Conservation (phyloP, 139 green algal species). For the Diplosphaera chodatii region DNA sequence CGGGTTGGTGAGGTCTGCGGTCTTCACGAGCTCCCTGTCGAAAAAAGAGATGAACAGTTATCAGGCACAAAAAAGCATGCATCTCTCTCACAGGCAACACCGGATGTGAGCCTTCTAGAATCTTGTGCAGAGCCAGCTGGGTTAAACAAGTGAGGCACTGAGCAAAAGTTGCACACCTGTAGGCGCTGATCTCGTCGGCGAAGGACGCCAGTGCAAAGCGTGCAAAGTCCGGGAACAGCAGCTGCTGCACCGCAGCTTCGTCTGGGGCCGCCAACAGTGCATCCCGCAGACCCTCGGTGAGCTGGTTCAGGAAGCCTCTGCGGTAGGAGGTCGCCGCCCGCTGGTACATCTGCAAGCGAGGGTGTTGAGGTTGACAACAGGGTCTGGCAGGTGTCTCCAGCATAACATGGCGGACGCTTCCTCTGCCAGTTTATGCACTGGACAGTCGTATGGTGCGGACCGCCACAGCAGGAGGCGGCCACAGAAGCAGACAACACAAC, state of each 20-base stretch:
- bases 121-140: neutral
- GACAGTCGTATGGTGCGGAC: neutral
- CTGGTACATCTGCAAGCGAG: constrained; percentile 23
- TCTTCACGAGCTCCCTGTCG: constrained; percentile 31
- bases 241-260: neutral
- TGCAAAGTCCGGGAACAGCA: constrained; percentile 33
- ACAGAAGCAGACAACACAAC: neutral
- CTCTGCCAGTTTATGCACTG: neutral
- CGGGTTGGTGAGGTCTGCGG: constrained; percentile 42
- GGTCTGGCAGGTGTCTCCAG: neutral
- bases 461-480: neutral
- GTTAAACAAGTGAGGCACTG: neutral
- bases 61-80: neutral
- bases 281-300: constrained; percentile 15
- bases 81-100: neutral
- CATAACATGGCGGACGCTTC: neutral
- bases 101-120: neutral
- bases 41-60: neutral
- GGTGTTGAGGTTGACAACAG: neutral
- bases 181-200: constrained; percentile 28
- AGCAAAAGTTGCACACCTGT: constrained; percentile 13
- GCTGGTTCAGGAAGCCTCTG: constrained; percentile 17
- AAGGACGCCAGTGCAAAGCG: constrained; percentile 23
- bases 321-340: constrained; percentile 10
- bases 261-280: neutral